Conservation (phyloP, 768 basidiomycete genomes). For the Auricularia auricula-judae region DNA sequence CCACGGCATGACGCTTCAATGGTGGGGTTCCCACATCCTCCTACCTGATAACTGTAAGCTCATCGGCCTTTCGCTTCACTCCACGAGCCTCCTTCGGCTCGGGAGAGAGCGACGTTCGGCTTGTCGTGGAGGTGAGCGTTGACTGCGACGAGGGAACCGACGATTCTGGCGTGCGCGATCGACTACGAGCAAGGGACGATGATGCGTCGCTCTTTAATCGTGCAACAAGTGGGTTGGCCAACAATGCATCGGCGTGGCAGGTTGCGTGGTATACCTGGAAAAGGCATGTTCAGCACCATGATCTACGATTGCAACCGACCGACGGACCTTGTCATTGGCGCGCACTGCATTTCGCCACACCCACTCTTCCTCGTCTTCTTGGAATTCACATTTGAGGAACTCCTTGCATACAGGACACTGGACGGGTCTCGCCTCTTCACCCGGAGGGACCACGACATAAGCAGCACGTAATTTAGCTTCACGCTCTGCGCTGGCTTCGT, state of each 20-base stretch:
- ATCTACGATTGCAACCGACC: background rate
- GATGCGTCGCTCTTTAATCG: conserved; percentile 52
- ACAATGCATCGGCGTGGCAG: conserved; percentile 77
- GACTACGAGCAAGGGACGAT: conserved; percentile 35
- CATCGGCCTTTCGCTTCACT: conserved; percentile 68
- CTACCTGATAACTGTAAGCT: conserved; percentile 19
- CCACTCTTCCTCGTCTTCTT: conserved; percentile 97
- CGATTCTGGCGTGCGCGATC: conserved; percentile 67
- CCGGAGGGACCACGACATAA: conserved; percentile 82
- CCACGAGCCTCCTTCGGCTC: conserved; percentile 39
- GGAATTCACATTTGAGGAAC: conserved; percentile 76
- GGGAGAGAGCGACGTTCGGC: conserved; percentile 36
- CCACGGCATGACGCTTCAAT: conserved; percentile 18
- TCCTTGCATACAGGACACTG: conserved; percentile 98
- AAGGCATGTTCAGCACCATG: conserved; percentile 1
- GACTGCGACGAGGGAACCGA: background rate
- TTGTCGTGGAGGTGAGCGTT: conserved; percentile 22
- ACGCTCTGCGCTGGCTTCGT: conserved; percentile 56
- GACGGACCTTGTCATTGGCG: conserved; percentile 72
- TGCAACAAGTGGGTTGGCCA: conserved; percentile 53
- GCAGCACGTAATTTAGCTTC: conserved; percentile 65
- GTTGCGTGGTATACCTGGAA: conserved; percentile 86
- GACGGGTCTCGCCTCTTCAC: conserved; percentile 71
- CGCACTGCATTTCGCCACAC: conserved; percentile 88
- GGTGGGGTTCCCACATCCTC: conserved; percentile 11